Evolutionary conservation across 2,329 filamentous ascomycete species (phyloP).

Genomic region (Coniochaeta sp.): DNA sequence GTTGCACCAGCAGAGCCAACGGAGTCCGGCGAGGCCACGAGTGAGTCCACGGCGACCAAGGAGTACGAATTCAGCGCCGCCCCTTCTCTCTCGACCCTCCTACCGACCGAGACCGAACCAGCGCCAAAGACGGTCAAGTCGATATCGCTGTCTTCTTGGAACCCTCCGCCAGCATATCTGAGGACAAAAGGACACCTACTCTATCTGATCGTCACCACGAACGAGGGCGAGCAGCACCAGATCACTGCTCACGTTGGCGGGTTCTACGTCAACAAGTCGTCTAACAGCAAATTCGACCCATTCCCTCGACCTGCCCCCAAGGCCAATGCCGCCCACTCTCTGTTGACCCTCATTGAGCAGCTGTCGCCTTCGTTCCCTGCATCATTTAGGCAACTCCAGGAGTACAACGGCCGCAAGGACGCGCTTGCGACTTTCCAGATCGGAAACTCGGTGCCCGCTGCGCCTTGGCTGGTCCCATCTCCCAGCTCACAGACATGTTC

Average conservation of each 20-base stretch:
- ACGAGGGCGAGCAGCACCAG: conserved; percentile 90
- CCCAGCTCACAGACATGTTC: conserved; percentile 55
- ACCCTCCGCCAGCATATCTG: conserved; percentile 87
- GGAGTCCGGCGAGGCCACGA: conserved; percentile 24
- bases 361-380: conserved; percentile 78
- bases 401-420: conserved; percentile 78
- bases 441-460: conserved; percentile 86
- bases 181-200: conserved; percentile 88
- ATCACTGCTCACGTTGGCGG: conserved; percentile 90
- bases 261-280: conserved; percentile 96
- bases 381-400: conserved; percentile 71
- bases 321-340: conserved; percentile 72
- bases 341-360: conserved; percentile 69
- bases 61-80: conserved; percentile 72
- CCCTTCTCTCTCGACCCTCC: conserved; percentile 60
- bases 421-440: conserved; percentile 91
- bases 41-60: conserved; percentile 37
- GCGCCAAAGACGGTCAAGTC: conserved; percentile 87
- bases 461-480: conserved; percentile 81
- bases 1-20: conserved; percentile 46
- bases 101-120: conserved; percentile 59
- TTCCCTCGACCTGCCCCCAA: conserved; percentile 74
- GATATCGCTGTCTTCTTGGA: conserved; percentile 87
- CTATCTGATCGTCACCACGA: conserved; percentile 82
- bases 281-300: conserved; percentile 91